phyloP scores from a whole-genome alignment of 441 rosid species.

The Gossypium davidsonii region DNA sequence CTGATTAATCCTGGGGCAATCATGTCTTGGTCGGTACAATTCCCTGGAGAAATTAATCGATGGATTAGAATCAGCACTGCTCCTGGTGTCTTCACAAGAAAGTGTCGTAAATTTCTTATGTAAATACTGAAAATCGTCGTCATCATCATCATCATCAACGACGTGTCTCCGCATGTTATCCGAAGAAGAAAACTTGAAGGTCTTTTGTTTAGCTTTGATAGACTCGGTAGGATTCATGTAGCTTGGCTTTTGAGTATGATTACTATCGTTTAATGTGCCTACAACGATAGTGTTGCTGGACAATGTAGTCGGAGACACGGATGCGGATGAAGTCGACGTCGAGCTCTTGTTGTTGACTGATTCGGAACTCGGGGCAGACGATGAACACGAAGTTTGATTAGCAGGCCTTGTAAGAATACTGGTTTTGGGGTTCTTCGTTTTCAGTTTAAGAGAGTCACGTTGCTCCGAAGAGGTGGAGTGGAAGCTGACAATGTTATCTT shows the following conservation, averaged over 20 bases:
- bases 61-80: conserved; percentile 36
- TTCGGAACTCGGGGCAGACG: conserved; percentile 40
- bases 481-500: conserved; percentile 30
- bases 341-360: neutral
- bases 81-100: conserved; percentile 34
- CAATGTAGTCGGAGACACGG: conserved; percentile 26
- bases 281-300: conserved; percentile 20
- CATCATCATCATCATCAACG: conserved; percentile 5
- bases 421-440: conserved; percentile 38
- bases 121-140: conserved; percentile 22
- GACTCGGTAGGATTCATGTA: conserved; percentile 54
- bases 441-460: conserved; percentile 33
- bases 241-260: conserved; percentile 32
- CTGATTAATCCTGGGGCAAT: conserved; percentile 21
- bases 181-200: conserved; percentile 23
- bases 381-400: conserved; percentile 26
- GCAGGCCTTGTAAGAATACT: conserved; percentile 34
- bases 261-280: conserved; percentile 22
- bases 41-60: conserved; percentile 27
- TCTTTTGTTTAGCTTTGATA: conserved; percentile 46
- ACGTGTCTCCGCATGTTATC: conserved; percentile 14
- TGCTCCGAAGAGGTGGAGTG: conserved; percentile 25
- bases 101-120: conserved; percentile 34
- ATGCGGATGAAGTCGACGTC: conserved; percentile 1
- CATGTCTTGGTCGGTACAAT: conserved; percentile 41